Conservation (phyloP, 495 filamentous ascomycete genomes). For the Cladorrhinum samala region DNA sequence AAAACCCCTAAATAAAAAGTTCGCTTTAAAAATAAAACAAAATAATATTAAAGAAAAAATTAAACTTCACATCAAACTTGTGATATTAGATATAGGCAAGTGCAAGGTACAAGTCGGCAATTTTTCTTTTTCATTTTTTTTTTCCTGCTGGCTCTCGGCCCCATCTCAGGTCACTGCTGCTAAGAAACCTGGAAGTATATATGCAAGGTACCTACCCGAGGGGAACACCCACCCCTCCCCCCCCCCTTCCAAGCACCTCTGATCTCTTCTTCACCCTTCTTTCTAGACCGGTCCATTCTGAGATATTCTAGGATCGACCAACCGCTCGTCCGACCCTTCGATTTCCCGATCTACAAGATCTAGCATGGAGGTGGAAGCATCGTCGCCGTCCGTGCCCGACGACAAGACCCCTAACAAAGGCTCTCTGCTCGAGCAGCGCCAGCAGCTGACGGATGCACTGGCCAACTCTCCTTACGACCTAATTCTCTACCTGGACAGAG, state of each 20-base stretch:
- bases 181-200: not conserved
- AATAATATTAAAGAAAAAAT: too few species aligned
- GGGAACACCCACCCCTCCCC: not conserved
- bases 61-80: too few species aligned
- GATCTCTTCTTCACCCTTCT: not conserved
- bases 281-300: slow-evolving; percentile 21
- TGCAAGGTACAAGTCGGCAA: not conserved
- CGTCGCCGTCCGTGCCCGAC: slow-evolving; percentile 25
- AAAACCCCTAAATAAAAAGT: too few species aligned
- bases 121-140: too few species aligned
- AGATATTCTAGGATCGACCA: not conserved
- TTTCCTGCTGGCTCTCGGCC: not conserved
- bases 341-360: slow-evolving; percentile 3
- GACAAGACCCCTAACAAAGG: slow-evolving; percentile 31
- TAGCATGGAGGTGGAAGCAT: slow-evolving; percentile 33
- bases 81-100: too few species aligned
- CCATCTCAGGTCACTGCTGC: not conserved
- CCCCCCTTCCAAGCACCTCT: not conserved
- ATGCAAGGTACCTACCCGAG: slow-evolving; percentile 1
- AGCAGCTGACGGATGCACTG: slow-evolving; percentile 43
- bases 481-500: slow-evolving; percentile 67
- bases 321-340: slow-evolving; percentile 1
- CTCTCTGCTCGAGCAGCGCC: slow-evolving; percentile 40
- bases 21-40: too few species aligned
- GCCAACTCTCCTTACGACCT: slow-evolving; percentile 64